Evolutionary conservation across 1,139 yeast species (phyloP), one percentile per base, ranked within the genome.

Genomic region (Sugiyamaella japonica): DNA sequence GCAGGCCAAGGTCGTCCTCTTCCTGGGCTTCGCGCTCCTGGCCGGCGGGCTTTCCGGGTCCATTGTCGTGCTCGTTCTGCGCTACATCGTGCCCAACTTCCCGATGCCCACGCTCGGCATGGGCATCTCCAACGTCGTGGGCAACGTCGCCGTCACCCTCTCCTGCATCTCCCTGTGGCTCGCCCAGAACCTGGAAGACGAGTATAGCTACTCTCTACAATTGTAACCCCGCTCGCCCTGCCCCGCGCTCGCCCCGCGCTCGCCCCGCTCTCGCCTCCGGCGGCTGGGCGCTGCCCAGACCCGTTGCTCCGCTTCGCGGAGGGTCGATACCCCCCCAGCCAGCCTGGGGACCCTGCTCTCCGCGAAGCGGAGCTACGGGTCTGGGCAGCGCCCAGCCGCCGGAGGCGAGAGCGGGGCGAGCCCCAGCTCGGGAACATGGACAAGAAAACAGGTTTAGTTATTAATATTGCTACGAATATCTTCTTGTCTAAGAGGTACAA

Each of bases 1-100:
- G 96, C 96, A 93, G 57, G 97, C 98, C 15, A 80, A 97, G 64
- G 85, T 90, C 36, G 84, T 95, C 13, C 76, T 93, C 58, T 93
- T 95, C 68, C 76, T 89, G 64, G 99, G 99, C 8, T 93, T 93
- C 70, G 87, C 97, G 1, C 76, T 91, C 51, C 77, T 93, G 59
- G 97, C 98, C 0, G 95, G 97, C 51, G 99, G 99, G 1, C 76
- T 93, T 61, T 90, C 97, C 17, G 98, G 98, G 1, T 84, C 95
- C 7, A 82, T 93, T 63, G 90, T 90, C 70, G 93, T 93, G 15
- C 77, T 93, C 61, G 87, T 91, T 46, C 77, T 93, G 64, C 89
- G 93, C 70, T 93, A 88, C 70, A 73, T 91, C 58, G 77, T 89
- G 64, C 89, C 89, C 60, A 86, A 86, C 62, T 88, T 81, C 69